Percentiles rank a stretch among this genome's conserved stretches.
phyloP scores from a whole-genome alignment of 2,329 filamentous ascomycete species.

The Fusarium heterosporum region DNA sequence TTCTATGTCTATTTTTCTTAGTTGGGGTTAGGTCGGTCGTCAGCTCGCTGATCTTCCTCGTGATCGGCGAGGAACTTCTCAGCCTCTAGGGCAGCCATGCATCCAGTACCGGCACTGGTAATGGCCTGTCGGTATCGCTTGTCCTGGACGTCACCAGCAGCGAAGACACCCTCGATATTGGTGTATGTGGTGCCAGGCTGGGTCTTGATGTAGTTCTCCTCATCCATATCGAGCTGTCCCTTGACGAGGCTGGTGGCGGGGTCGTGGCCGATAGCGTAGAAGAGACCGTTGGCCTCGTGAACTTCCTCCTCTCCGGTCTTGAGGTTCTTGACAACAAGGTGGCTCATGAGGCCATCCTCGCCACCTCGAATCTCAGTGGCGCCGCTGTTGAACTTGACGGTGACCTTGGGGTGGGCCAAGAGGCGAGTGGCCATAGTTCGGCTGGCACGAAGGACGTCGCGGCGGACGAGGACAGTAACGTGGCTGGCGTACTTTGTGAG shows the following conservation, averaged over 20 bases:
- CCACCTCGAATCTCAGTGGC: slow-evolving; percentile 88
- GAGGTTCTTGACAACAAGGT: slow-evolving; percentile 84
- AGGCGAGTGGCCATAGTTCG: slow-evolving; percentile 93
- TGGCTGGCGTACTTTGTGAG: slow-evolving; percentile 97
- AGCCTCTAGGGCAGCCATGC: slow-evolving; percentile 93
- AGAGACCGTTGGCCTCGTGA: slow-evolving; percentile 90
- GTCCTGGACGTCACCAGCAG: slow-evolving; percentile 97
- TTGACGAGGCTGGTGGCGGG: slow-evolving; percentile 92
- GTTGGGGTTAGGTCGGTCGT: slow-evolving; percentile 30
- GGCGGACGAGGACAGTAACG: slow-evolving; percentile 92
- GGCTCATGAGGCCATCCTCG: slow-evolving; percentile 86
- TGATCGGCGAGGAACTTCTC: slow-evolving; percentile 90
- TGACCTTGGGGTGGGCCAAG: slow-evolving; percentile 86
- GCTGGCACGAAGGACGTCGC: slow-evolving; percentile 86
- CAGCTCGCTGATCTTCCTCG: slow-evolving; percentile 57
- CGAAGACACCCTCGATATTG: slow-evolving; percentile 91
- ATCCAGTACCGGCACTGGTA: slow-evolving; percentile 94
- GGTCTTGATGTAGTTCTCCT: slow-evolving; percentile 91
- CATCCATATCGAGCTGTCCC: slow-evolving; percentile 87
- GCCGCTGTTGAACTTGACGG: slow-evolving; percentile 85
- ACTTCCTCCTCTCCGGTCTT: slow-evolving; percentile 81
- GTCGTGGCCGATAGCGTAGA: slow-evolving; percentile 98
- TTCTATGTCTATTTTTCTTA: slow-evolving; percentile 30
- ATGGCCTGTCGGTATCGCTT: slow-evolving; percentile 98
- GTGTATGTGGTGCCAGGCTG: slow-evolving; percentile 89